phyloP scores from a whole-genome alignment of 179 eudicot species.

The Dionaea muscipula region DNA sequence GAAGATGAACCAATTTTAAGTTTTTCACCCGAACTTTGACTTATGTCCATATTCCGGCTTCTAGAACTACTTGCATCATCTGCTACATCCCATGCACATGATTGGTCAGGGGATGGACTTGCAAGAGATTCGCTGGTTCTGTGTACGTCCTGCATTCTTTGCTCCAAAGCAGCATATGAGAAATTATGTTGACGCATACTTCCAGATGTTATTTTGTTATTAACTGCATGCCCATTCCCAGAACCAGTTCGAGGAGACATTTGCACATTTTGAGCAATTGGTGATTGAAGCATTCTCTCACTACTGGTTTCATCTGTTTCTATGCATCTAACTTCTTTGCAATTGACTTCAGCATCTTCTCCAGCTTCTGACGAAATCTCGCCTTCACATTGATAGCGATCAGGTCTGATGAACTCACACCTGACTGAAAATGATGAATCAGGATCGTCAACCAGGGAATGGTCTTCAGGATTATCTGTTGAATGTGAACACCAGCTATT shows the following conservation, averaged over 20 bases:
- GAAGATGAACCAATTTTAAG: conserved; percentile 13
- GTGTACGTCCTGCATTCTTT: conserved; percentile 41
- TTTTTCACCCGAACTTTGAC: conserved; percentile 29
- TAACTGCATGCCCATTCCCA: conserved; percentile 20
- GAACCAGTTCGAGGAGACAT: conserved; percentile 10
- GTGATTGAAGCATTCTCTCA: conserved; percentile 14
- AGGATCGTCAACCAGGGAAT: conserved; percentile 17
- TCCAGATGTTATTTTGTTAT: conserved; percentile 16
- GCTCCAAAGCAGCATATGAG: conserved; percentile 28
- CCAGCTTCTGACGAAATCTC: conserved; percentile 27
- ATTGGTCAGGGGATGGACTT: conserved; percentile 24
- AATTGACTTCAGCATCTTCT: conserved; percentile 31
- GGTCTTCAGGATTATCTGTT: conserved; percentile 21
- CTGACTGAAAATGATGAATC: not conserved
- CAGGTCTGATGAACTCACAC: not conserved
- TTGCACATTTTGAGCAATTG: conserved; percentile 19
- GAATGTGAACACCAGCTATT: conserved; percentile 14
- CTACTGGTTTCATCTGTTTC: conserved; percentile 37
- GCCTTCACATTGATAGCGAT: conserved; percentile 19
- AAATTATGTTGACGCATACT: conserved; percentile 24
- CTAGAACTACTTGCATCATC: conserved; percentile 26
- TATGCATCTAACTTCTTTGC: conserved; percentile 57
- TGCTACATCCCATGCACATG: conserved; percentile 24
- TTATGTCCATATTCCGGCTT: conserved; percentile 21
- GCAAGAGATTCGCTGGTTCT: conserved; percentile 35